Evolutionary conservation across 805 yeast genomes (phyloP), one percentile per base, ranked within the genome.

Genomic region (Barnettozyma sp.): DNA sequence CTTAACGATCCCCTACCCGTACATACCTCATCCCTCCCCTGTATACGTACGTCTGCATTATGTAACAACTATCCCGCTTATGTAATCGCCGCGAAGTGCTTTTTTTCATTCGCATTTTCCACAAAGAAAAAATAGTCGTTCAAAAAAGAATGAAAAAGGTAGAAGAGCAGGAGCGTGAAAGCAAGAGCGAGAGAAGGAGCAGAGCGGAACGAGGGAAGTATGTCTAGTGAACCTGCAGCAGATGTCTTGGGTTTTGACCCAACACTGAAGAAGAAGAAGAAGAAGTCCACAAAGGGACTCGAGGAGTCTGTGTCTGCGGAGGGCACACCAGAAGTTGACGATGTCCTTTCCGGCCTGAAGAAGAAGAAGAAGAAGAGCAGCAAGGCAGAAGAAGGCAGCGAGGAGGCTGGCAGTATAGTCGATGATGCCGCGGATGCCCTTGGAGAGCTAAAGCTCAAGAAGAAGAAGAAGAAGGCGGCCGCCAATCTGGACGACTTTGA

Each of bases 291-390:
- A 69, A 73, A 55, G 63, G 42, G 49, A 37, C 65, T 62, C 41
- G 63, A 57, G 16, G 65, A 60, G 25, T 45, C 46, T 9, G 26
- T 38, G 52, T 56, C 50, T 5, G 69, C 52, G 69, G 69, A 58
- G 63, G 55, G 23, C 37, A 62, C 60, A 39, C 63, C 46, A 59
- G 70, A 63, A 39, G 68, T 63, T 39, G 78, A 72, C 36, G 85
- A 78, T 45, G 87, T 79, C 43, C 62, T 84, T 63, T 72, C 86
- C 22, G 90, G 92, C 8, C 65, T 86, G 56, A 84, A 82, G 62
- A 83, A 83, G 66, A 84, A 85, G 72, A 77, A 86, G 74, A 84
- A 83, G 82, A 73, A 83, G 62, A 65, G 76, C 44, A 60, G 63
- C 14, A 44, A 44, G 27, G 27, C 36, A 7, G 62, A 58, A 7